A percentile compares a stretch with the other conserved stretches of the same genome.
Evolutionary conservation across 1,139 yeast species (phyloP).

Genomic region (Kodamaea fungicola): DNA sequence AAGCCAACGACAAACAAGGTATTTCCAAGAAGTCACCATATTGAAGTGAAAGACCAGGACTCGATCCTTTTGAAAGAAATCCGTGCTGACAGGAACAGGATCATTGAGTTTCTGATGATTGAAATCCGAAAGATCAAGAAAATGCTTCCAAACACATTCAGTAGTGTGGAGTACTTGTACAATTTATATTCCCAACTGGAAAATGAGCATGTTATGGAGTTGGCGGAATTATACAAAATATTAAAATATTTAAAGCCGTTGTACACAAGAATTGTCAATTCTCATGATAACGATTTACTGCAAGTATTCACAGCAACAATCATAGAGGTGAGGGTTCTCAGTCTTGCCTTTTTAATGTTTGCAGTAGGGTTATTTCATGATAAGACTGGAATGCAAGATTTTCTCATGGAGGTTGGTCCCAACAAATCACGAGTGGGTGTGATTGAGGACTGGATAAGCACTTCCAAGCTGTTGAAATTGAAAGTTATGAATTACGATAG

Average conservation of each 20-base stretch:
- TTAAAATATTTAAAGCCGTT: conserved; percentile 4
- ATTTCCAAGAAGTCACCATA: too few species aligned
- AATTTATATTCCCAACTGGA: conserved; percentile 7
- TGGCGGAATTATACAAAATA: conserved; percentile 7
- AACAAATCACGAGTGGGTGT: conserved; percentile 11
- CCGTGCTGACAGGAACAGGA: conserved; percentile 3
- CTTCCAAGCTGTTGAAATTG: conserved; percentile 21
- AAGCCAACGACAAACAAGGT: too few species aligned
- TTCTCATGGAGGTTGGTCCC: conserved; percentile 8
- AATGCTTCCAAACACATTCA: conserved; percentile 10
- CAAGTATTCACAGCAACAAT: conserved; percentile 8
- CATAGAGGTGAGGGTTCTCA: conserved; percentile 11
- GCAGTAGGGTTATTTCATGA: conserved; percentile 24
- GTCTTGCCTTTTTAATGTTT: conserved; percentile 19
- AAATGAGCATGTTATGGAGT: conserved; percentile 7
- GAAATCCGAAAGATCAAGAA: conserved; percentile 11
- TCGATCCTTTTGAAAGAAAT: conserved; percentile 6
- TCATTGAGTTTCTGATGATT: conserved; percentile 9
- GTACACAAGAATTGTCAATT: conserved; percentile 7
- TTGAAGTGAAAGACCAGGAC: not conserved
- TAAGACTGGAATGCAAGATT: conserved; percentile 5
- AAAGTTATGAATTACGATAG: conserved; percentile 18
- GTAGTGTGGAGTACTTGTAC: conserved; percentile 6
- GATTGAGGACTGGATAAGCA: conserved; percentile 22
- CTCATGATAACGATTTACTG: conserved; percentile 9